Conservation (phyloP, 257 asterid genomes). For the Jaltomata sinuosa region DNA sequence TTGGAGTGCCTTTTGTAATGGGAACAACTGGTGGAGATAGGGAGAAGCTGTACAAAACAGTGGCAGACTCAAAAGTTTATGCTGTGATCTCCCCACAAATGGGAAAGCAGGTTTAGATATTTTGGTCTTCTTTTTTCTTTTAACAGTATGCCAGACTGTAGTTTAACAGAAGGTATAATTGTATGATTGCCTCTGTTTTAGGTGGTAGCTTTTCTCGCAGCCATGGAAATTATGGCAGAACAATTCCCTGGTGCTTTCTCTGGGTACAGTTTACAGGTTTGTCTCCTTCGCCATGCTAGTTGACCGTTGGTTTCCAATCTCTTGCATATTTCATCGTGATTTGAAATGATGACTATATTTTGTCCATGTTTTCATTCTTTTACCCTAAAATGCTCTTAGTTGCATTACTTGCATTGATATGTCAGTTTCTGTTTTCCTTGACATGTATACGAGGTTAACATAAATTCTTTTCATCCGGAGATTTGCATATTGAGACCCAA, state of each 20-base stretch:
- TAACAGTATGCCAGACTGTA: neutral
- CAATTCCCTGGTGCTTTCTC: conserved; percentile 97
- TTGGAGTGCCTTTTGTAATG: conserved; percentile 95
- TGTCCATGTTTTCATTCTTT: neutral
- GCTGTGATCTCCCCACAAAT: conserved; percentile 99
- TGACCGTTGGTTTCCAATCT: too few relatives aligned
- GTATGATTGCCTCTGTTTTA: conserved; percentile 12
- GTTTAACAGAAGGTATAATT: neutral
- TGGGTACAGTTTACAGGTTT: conserved; percentile 76
- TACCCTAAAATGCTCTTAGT: neutral
- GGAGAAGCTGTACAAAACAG: conserved; percentile 69
- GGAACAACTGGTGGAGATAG: conserved; percentile 99
- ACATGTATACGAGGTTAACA: neutral
- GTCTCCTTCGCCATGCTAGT: neutral
- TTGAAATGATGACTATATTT: neutral
- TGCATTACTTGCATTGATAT: neutral
- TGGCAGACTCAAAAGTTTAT: conserved; percentile 55
- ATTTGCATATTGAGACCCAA: neutral
- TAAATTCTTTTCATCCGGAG: neutral
- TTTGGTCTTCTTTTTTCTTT: neutral
- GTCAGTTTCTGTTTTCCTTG: neutral
- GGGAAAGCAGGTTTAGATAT: conserved; percentile 83
- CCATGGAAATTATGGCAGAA: conserved; percentile 86
- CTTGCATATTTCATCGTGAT: neutral
- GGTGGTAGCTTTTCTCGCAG: conserved; percentile 98